Conservation (phyloP, 306 rosid species). For the Cicer bijugum region DNA sequence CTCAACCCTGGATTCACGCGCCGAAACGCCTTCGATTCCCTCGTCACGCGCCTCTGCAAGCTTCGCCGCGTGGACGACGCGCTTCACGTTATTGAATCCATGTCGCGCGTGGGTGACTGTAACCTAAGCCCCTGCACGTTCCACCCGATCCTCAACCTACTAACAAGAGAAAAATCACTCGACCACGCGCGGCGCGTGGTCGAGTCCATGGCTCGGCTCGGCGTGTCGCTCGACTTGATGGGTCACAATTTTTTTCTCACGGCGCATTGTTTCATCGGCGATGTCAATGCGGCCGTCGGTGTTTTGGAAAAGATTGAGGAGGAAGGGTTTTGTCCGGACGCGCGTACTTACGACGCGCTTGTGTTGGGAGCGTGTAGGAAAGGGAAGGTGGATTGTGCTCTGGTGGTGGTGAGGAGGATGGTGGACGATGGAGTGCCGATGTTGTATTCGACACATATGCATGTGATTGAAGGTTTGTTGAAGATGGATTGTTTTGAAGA, state of each 20-base stretch:
- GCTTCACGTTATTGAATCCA: constrained; percentile 42
- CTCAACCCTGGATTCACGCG: constrained; percentile 52
- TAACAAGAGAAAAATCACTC: constrained; percentile 42
- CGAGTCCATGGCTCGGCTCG: constrained; percentile 45
- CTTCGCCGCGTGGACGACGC: constrained; percentile 49
- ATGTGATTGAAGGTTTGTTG: constrained; percentile 48
- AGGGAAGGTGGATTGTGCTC: constrained; percentile 62
- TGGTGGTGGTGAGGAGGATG: constrained; percentile 66
- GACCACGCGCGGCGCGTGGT: constrained; percentile 54
- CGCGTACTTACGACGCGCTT: constrained; percentile 67
- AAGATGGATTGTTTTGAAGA: constrained; percentile 37
- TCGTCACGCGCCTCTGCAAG: constrained; percentile 61
- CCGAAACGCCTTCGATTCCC: constrained; percentile 57
- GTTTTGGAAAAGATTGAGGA: constrained; percentile 50
- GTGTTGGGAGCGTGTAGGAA: constrained; percentile 61
- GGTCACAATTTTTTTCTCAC: constrained; percentile 49
- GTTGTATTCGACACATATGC: constrained; percentile 53
- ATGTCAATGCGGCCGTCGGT: constrained; percentile 41
- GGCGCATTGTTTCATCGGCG: constrained; percentile 49
- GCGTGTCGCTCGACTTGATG: constrained; percentile 46
- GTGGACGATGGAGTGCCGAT: constrained; percentile 59
- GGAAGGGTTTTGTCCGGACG: constrained; percentile 44
- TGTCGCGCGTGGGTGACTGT: constrained; percentile 44
- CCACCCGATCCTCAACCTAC: constrained; percentile 47
- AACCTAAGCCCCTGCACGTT: constrained; percentile 47